A percentile compares a stretch with the other conserved stretches of the same genome.
phyloP scores from a whole-genome alignment of 2,329 filamentous ascomycete species.

The Tolypocladium tropicale region DNA sequence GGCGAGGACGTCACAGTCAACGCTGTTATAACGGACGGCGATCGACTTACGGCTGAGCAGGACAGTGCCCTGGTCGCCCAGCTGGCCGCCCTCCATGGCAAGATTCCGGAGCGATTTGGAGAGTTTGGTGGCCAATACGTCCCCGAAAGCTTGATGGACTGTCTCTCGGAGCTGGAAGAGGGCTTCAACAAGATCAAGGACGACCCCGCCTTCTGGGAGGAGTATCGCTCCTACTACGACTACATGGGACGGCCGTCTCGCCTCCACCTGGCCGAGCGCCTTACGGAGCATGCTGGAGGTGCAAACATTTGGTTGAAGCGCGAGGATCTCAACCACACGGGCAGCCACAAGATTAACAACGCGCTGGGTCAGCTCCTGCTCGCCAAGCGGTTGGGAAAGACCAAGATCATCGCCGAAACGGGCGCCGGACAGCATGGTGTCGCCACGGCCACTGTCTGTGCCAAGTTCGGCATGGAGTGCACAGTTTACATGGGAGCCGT shows the following conservation, averaged over 20 bases:
- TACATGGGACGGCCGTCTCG: conserved; percentile 96
- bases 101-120: conserved; percentile 79
- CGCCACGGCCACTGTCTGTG: conserved; percentile 92
- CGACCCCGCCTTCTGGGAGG: conserved; percentile 91
- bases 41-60: conserved; percentile 47
- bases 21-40: conserved; percentile 55
- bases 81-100: conserved; percentile 69
- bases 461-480: conserved; percentile 97
- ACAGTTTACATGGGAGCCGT: conserved; percentile 94
- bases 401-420: conserved; percentile 94
- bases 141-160: conserved; percentile 96
- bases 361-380: conserved; percentile 87
- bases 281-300: conserved; percentile 82
- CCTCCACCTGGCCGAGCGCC: conserved; percentile 75
- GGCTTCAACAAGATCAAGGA: conserved; percentile 83
- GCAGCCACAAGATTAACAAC: conserved; percentile 99
- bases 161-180: conserved; percentile 76
- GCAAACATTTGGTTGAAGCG: conserved; percentile 97
- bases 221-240: conserved; percentile 89
- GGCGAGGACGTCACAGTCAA: conserved; percentile 39
- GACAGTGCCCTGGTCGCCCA: conserved; percentile 65
- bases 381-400: conserved; percentile 81
- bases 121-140: conserved; percentile 97
- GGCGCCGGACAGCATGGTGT: conserved; percentile 97
- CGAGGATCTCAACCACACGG: conserved; percentile 95